Base-by-base conservation (phyloP, 768 basidiomycete genomes). In the Rubroboletus satanas region DNA sequence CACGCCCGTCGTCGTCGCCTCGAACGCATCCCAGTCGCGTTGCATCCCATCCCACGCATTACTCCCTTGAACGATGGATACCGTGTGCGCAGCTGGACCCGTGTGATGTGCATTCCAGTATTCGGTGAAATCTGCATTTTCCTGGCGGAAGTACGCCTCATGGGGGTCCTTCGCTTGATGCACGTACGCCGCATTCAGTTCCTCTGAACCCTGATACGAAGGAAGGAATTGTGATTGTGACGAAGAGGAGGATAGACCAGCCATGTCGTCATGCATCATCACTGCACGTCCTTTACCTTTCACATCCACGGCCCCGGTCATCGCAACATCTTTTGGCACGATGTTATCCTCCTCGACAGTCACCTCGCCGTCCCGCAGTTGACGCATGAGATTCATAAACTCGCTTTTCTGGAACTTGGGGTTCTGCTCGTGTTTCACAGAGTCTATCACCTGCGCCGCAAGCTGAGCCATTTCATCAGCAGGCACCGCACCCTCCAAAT, bases 301-400 rank as follows among this genome's bases (percentile, higher is more conserved):
- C 51, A 79, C 67, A 60, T 85, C 82, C 11, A 60, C 48, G 31
- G 45, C 45, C 36, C 55, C 32, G 18, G 52, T 47, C 26, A 57
- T 52, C 36, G 63, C 33, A 23, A 45, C 62, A 45, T 75, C 75
- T 48, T 75, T 83, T 54, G 80, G 72, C 11, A 95, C 88, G 70
- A 97, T 82, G 49, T 85, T 72, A 64, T 93, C 85, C 18, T 87
- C 90, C 45, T 89, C 84, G 3, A 96, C 85, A 15, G 85, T 78
- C 38, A 92, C 77, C 63, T 88, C 81, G 8, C 85, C 82, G 70
- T 94, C 93, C 37, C 90, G 77, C 52, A 97, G 72, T 68, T 90
- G 84, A 49, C 80, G 82, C 93, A 97, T 96, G 28, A 97, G 77
- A 21, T 79, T 79, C 77, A 97, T 76, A 67, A 97, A 97, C 55